These are phyloP conservation scores for Hypoxylon sp. DNA, from an alignment of 2,329 filamentous ascomycete species.

Conservation along the genomic window DNA sequence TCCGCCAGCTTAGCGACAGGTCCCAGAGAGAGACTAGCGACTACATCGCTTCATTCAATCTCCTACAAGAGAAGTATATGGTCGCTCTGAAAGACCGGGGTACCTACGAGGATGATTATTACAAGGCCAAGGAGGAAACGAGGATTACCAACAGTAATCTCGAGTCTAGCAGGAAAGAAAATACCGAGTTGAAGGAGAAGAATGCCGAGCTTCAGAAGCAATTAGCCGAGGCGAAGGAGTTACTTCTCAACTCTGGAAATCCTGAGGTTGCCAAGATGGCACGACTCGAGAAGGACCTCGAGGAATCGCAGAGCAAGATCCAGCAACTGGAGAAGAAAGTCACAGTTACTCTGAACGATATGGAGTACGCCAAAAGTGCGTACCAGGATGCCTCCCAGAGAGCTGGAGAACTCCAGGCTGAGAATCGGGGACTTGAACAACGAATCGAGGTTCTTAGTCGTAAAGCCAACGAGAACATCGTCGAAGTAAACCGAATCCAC, in stretches of 20 bases:
- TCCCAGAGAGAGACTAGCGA: conserved; percentile 64
- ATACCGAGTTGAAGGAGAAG: conserved; percentile 58
- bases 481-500: conserved; percentile 65
- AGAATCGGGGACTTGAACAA: conserved; percentile 63
- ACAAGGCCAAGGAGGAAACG: conserved; percentile 57
- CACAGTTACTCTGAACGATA: conserved; percentile 60
- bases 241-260: conserved; percentile 57
- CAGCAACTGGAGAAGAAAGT: conserved; percentile 59
- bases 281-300: conserved; percentile 60
- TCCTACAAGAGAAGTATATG: conserved; percentile 64
- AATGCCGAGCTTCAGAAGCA: conserved; percentile 57
- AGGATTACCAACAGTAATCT: conserved; percentile 55
- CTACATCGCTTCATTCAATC: conserved; percentile 61
- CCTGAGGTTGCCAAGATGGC: conserved; percentile 59
- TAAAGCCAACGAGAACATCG: conserved; percentile 62
- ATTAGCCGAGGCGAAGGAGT: conserved; percentile 55
- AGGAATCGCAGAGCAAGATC: conserved; percentile 59
- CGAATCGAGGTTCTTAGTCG: conserved; percentile 60
- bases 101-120: conserved; percentile 62
- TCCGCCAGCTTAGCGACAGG: conserved; percentile 60
- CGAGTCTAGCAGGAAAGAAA: conserved; percentile 58
- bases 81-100: conserved; percentile 57
- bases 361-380: conserved; percentile 69
- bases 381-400: conserved; percentile 72
- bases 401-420: conserved; percentile 61